A percentile compares a stretch with the other conserved stretches of the same genome.
Evolutionary conservation across 176 grass and related monocot genomes (phyloP).

Genomic region (Paspalum notatum): DNA sequence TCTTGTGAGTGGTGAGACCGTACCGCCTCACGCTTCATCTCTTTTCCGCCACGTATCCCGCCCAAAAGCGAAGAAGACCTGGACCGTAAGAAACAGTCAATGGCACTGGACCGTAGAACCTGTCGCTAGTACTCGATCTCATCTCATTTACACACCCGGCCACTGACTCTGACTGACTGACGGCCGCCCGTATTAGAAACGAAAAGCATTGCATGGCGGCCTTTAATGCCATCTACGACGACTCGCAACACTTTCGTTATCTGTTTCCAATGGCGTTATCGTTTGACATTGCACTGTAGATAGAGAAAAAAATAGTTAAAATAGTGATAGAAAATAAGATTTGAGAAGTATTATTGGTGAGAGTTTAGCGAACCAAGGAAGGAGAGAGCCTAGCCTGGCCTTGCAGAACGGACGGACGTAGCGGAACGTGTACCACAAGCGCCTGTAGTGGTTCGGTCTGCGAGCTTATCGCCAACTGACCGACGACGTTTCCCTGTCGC

Average conservation of each 20-base stretch:
- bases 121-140: neutral
- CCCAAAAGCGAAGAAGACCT: neutral
- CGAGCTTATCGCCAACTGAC: neutral
- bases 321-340: too few species aligned
- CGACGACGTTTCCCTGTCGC: neutral
- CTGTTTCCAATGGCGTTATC: too few species aligned
- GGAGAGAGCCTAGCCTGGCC: too few species aligned
- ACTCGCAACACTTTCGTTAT: conserved; percentile 4
- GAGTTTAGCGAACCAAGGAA: neutral
- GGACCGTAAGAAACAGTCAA: neutral
- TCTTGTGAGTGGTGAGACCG: neutral
- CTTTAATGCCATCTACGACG: neutral
- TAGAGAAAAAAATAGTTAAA: too few species aligned
- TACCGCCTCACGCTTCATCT: neutral
- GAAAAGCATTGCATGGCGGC: neutral
- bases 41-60: neutral
- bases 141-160: neutral
- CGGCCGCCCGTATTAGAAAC: neutral
- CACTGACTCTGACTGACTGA: too few species aligned
- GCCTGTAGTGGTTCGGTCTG: neutral
- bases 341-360: too few species aligned
- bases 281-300: too few species aligned
- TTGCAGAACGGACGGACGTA: neutral
- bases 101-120: conserved; percentile 4
- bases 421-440: neutral